Evolutionary conservation across 257 asterid species (phyloP), one percentile per base, ranked within the genome.

Genomic region (Solanum chiquidenum): DNA sequence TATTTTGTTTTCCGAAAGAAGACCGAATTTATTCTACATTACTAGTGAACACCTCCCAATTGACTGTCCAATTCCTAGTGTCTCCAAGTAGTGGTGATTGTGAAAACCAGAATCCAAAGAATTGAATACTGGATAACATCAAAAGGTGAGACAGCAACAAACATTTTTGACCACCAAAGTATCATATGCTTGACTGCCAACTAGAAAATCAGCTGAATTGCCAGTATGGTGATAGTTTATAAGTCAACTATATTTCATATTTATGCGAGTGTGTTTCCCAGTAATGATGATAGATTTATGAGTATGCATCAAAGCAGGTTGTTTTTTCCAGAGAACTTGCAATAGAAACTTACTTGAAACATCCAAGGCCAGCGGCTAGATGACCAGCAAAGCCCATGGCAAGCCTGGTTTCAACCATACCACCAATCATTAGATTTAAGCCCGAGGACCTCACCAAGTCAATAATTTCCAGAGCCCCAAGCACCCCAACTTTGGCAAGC

Each of bases 321-420:
- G 34, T 27, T 44, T 23, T 73, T 12, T 62, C 23, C 73, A 85
- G 88, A 71, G 73, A 84, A 88, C 64, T 69, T 62, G 80, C 12
- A 9, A 29, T 55, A 49, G 49, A 37, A 89, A 89, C 95, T 95
- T 86, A 96, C 99, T 93, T 96, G 98, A 96, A 96, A 89, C 96
- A 96, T 29, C 98, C 99, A 38, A 93, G 95, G 49, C 99, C 99
- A 86, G 98, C 98, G 6, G 99, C 99, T 90, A 96, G 93, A 91
- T 95, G 91, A 79, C 99, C 98, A 35, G 99, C 98, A 80, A 96
- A 96, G 86, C 99, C 99, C 99, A 96, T 96, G 6, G 98, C 97
- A 40, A 96, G 95, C 72, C 99, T 93, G 33, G 98, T 96, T 90
- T 96, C 99, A 88, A 96, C 99, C 99, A 96, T 96, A 86, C 99